These are phyloP conservation scores for Chytriomyces sp. DNA, from an alignment of 192 early-diverging fungal genomes.

Conservation along the genomic window DNA sequence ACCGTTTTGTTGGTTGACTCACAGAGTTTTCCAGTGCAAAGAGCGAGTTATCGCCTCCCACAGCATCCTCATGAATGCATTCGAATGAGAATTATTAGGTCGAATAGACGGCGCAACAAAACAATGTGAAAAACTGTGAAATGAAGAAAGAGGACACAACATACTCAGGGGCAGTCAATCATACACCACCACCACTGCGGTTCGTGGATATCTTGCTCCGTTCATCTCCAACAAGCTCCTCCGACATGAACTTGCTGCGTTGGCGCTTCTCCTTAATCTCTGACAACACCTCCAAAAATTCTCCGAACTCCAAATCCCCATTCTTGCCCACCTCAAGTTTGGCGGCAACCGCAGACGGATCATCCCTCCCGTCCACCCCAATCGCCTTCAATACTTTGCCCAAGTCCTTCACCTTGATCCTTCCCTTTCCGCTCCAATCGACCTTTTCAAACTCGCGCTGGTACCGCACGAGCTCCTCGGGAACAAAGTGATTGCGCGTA, in stretches of 20 bases:
- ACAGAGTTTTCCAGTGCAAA: too few species aligned
- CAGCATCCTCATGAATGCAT: too few species aligned
- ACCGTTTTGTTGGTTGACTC: too few species aligned
- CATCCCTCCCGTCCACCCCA: conserved; percentile 44
- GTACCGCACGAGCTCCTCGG: conserved; percentile 63
- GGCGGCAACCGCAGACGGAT: conserved; percentile 47
- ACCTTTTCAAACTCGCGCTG: conserved; percentile 58
- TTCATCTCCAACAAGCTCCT: background rate
- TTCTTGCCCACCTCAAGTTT: conserved; percentile 53
- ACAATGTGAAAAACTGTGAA: background rate
- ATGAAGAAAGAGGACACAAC: background rate
- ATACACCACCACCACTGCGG: conserved; percentile 18
- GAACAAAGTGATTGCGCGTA: conserved; percentile 61
- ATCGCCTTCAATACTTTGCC: conserved; percentile 51
- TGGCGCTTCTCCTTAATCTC: conserved; percentile 9
- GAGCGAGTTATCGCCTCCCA: too few species aligned
- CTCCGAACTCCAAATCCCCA: conserved; percentile 65
- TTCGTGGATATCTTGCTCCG: background rate
- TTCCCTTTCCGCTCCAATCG: conserved; percentile 59
- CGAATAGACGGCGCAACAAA: too few species aligned
- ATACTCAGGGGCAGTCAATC: background rate
- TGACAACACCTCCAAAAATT: conserved; percentile 68
- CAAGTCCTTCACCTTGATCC: conserved; percentile 58
- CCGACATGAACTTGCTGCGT: background rate
- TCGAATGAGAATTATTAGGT: too few species aligned